phyloP scores from a whole-genome alignment of 495 filamentous ascomycete genomes.

The Penicillium argentinense region DNA sequence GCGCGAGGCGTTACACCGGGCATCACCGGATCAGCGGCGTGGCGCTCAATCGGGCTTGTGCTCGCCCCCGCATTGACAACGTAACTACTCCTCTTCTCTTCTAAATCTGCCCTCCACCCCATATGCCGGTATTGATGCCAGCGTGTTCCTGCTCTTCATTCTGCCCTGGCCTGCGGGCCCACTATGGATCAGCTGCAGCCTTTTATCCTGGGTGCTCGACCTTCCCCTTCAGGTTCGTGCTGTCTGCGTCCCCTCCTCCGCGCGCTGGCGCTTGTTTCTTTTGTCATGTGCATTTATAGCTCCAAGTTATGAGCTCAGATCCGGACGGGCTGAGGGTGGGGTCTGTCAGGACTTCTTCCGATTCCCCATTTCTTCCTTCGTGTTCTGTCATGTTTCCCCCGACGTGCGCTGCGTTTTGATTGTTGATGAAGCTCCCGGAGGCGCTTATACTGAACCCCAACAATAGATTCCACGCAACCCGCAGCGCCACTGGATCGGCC shows the following conservation, averaged over 20 bases:
- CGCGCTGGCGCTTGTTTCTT: background rate
- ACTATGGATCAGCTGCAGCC: slow-evolving; percentile 31
- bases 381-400: no score
- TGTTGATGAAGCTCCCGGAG: no score
- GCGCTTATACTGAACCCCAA: slow-evolving; percentile 7
- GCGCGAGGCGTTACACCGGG: slow-evolving; percentile 20
- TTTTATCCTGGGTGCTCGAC: slow-evolving; percentile 20
- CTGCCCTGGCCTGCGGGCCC: slow-evolving; percentile 24
- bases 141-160: slow-evolving; percentile 17
- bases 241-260: background rate
- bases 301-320: background rate
- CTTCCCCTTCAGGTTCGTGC: slow-evolving; percentile 32
- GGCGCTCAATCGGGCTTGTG: slow-evolving; percentile 26
- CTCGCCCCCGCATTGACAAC: slow-evolving; percentile 21
- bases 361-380: slow-evolving; percentile 1
- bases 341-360: background rate
- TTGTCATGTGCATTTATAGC: background rate
- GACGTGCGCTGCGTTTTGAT: no score
- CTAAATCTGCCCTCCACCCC: slow-evolving; percentile 22
- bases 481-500: slow-evolving; percentile 27
- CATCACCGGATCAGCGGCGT: slow-evolving; percentile 19
- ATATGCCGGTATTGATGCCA: no score
- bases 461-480: background rate
- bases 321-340: background rate
- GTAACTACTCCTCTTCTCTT: slow-evolving; percentile 26